Evolutionary conservation across 2,329 filamentous ascomycete genomes (phyloP), one percentile per base, ranked within the genome.

Genomic region (Penicillium expansum): DNA sequence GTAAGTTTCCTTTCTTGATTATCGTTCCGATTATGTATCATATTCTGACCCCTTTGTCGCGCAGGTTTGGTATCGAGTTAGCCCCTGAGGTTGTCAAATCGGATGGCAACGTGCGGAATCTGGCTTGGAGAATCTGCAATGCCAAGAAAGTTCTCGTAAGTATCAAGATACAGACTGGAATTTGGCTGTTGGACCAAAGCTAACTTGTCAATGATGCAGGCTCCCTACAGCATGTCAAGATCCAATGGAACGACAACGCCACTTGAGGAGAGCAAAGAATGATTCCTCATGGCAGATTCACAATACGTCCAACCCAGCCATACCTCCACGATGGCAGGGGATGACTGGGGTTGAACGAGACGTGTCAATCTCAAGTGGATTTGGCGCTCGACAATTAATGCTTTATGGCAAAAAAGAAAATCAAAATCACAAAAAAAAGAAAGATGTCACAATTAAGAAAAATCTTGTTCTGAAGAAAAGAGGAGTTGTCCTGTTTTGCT

Each of bases 101-200:
- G 0, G 94, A 99, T 76, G 91, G 94, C 6, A 95, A 88, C 65
- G 90, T 97, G 58, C 86, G 83, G 69, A 96, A 96, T 71, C 79
- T 99, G 61, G 92, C 92, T 6, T 97, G 93, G 92, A 84, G 94
- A 69, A 90, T 99, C 62, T 94, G 89, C 73, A 96, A 96, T 72
- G 94, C 94, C 35, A 97, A 97, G 80, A 91, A 92, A 76, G 94
- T 96, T 62, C 75, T 97, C 77, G 91, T 95, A 79, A 79, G 89
- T 82, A 37, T 47, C 24, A 33, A 14, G 20, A 11, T 18, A 9
- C 7, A 0, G 8, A 5, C 38, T 56, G 30, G 42, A 35, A 6
- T 18, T 20, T 22, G n/a, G 16, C 30, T 18, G 1, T 43, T 51
- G 10, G 38, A 32, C 16, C 8, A 29, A 59, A 18, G 51, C 58